These are phyloP conservation scores for Aplosporella prunicola DNA, from an alignment of 2,329 filamentous ascomycete species.

Conservation along the genomic window DNA sequence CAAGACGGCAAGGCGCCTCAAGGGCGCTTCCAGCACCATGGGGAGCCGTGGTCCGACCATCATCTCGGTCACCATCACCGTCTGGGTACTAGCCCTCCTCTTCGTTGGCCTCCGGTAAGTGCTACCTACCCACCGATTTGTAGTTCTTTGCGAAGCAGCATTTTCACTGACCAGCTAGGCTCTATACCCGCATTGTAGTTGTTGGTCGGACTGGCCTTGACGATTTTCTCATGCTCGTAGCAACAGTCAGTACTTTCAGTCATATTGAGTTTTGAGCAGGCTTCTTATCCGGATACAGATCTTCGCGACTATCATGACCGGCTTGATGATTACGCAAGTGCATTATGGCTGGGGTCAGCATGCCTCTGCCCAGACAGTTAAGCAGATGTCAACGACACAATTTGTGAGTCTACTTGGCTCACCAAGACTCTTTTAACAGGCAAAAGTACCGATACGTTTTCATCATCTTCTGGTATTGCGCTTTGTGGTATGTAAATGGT, in stretches of 20 bases:
- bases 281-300: background rate
- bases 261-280: background rate
- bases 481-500: background rate
- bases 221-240: conserved; percentile 1
- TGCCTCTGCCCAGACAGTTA: background rate
- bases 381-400: conserved; percentile 1
- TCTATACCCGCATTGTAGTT: background rate
- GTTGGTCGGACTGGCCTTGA: background rate
- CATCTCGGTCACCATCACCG: background rate
- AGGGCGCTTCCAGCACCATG: too few species aligned
- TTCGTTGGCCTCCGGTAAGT: conserved; percentile 1
- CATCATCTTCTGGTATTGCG: background rate
- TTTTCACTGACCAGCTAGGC: background rate
- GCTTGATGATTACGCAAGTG: conserved; percentile 2
- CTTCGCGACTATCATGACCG: background rate
- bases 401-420: background rate
- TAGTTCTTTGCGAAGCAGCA: too few species aligned
- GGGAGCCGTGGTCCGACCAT: conserved; percentile 1
- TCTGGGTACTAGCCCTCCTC: background rate
- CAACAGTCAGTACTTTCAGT: background rate
- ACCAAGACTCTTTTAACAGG: too few species aligned
- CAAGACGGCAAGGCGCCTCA: too few species aligned
- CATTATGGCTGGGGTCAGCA: conserved; percentile 4
- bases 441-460: conserved; percentile 6
- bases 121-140: too few species aligned